These are phyloP conservation scores for Megacollybia marginata DNA, from an alignment of 768 basidiomycete genomes.

Conservation along the genomic window DNA sequence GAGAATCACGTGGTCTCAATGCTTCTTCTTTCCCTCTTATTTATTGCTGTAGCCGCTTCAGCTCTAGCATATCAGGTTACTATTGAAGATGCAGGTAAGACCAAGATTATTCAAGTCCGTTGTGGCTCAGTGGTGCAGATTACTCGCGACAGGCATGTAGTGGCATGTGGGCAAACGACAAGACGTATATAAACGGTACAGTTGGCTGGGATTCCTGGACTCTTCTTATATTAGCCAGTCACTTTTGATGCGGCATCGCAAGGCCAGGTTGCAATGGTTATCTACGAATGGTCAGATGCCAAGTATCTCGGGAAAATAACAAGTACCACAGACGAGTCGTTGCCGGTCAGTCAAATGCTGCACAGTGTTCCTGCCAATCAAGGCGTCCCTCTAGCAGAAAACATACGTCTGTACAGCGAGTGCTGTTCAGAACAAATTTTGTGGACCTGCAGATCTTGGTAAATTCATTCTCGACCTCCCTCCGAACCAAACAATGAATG, in stretches of 20 bases:
- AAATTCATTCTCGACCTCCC: conserved; percentile 83
- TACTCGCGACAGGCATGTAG: conserved; percentile 88
- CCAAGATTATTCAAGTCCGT: background rate
- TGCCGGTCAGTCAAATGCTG: conserved; percentile 50
- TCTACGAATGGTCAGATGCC: conserved; percentile 94
- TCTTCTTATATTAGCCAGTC: conserved; percentile 32
- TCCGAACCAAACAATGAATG: conserved; percentile 45
- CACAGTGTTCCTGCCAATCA: conserved; percentile 4
- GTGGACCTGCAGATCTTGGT: conserved; percentile 66
- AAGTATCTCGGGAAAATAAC: conserved; percentile 72
- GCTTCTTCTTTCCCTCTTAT: conserved; percentile 9
- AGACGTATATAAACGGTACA: conserved; percentile 80
- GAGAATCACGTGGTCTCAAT: background rate
- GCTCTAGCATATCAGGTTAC: conserved; percentile 52
- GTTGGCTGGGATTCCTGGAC: conserved; percentile 4
- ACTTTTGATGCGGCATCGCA: conserved; percentile 71
- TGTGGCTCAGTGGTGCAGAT: conserved; percentile 29
- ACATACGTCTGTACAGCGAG: conserved; percentile 90
- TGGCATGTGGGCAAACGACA: conserved; percentile 83
- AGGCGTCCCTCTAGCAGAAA: conserved; percentile 49
- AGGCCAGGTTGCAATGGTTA: conserved; percentile 88
- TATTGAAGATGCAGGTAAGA: conserved; percentile 53
- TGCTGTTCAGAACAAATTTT: conserved; percentile 66
- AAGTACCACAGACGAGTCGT: conserved; percentile 39
- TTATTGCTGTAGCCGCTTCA: conserved; percentile 25